Base-by-base conservation (phyloP, 495 filamentous ascomycete species). In the Xylaria telfairii region DNA sequence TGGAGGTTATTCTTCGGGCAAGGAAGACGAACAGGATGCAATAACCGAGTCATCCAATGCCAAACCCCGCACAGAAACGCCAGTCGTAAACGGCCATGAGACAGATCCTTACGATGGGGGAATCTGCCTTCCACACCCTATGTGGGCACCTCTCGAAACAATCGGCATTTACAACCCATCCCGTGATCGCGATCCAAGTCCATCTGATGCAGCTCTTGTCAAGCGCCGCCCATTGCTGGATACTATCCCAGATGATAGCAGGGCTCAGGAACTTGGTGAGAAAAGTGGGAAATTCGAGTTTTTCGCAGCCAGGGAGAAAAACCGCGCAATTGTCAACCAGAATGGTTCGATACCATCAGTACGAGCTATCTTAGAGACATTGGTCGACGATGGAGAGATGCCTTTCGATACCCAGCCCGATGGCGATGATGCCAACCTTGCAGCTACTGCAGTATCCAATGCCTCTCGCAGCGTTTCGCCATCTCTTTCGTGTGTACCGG, bases 201-300 rank as follows among this genome's bases (percentile, higher is more conserved):
- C 81, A 24, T 83, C 82, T 15, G 83, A 85, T 74, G 82, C 82
- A 61, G 82, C 78, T 15, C 80, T 84, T 77, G 76, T 81, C 21
- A 81, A 83, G 74, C 74, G 71, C 34, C 69, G 53, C 26, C 66
- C 63, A n/a, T n/a, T 68, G 8, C 57, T 69, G 44, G 66, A 59
- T 42, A 44, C 53, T 5, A 4, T 37, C 5, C 17, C 71, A 47
- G 51, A 49, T n/a, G 39, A 65, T 21, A 56, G 62, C 42, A 67
- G 71, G 34, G 74, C 76, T 15, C 73, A 78, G 15, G 54, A 69
- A n/a, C 72, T 81, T 42, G 78, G 79, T 8, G 70, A 72, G 32
- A 80, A 72, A 34, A 73, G 78, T 8, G 81, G 81, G 0, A 84
- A 84, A 54, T 61, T 53, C n/a, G 81, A 81, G 51, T 84, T 69